Base-by-base conservation (phyloP, 2,329 filamentous ascomycete species). In the Curvularia sp. region DNA sequence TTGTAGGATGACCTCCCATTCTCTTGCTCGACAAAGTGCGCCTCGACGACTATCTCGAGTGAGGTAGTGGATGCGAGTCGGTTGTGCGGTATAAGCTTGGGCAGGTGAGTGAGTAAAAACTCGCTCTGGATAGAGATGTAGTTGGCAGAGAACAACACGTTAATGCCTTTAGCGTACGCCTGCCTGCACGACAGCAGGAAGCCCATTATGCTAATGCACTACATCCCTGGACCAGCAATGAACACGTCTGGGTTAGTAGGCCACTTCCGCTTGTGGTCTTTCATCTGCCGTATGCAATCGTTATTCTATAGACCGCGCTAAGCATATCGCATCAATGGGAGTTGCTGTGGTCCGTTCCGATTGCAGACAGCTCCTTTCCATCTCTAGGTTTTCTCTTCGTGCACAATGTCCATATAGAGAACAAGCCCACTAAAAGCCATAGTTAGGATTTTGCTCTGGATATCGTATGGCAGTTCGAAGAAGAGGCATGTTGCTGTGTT, bases 101-200 rank as follows among this genome's bases (percentile, higher is more conserved):
- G 61, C 13, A 64, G 53, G 10, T 64, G 38, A 23, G 59, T 30
- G 13, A 64, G 61, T 23, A 64, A 25, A 30, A 46, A 23, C 36
- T 59, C 46, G 53, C 42, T 61, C 36, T 46, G 2, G 23, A 59
- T 59, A 30, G 19, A 41, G 42, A 61, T 57, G 19, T 18, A 38
- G 19, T 61, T 60, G 46, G 46, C 23, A 30, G 59, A 53, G 39
- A 59, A 64, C 28, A 64, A 27, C 34, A 54, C 7, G n/a, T 61
- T 18, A 34, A 64, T 61, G 36, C 55, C 61, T 57, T 64, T 46
- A 15, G 49, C 46, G 45, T 64, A 64, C 18, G 53, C 55, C 42
- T 61, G 59, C 25, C 38, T 56, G 21, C 59, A 64, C 19, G 61
- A 59, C 21, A 61, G 42, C 43, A 61, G 47, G 27, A 59, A 59